Base-by-base conservation (phyloP, 352 stramenopile species). In the Phytophthora aleatoria region DNA sequence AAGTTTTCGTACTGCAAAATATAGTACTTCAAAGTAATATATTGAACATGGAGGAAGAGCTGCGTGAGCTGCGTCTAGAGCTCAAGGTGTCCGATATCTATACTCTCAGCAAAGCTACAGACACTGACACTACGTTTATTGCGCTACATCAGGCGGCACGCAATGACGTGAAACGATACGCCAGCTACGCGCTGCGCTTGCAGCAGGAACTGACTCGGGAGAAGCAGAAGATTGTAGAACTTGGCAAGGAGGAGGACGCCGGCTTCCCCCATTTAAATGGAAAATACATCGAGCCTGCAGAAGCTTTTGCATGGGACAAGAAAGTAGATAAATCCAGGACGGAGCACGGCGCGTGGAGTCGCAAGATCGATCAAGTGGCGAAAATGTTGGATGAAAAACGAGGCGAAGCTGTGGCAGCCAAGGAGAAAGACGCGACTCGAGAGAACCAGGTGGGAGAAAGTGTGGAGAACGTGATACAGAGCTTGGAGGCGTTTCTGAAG, bases 91-190 rank as follows among this genome's bases (percentile, higher is more conserved):
- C 15, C 9, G 36, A 20, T 39, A 1, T 24, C 3, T 6, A 6
- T 12, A 24, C 15, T 10, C 10, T 28, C 10, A 33, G 6, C 0
- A 10, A 20, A 9, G 5, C 26, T 38, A 20, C 6, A 33, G 26
- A 3, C 16, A 20, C 16, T 43, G 15, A 7, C 39, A 36, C 41
- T 69, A 10, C 30, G 12, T 12, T 26, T 53, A 3, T 47, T 53
- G 10, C 45, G 3, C 24, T n/a, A 2, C 39, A n/a, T 3, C 27
- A 80, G 73, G 12, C 50, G 10, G 65, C 69, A 38, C 69, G 45
- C 1, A 77, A 49, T 41, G 73, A 80, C 16, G 65, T 69, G 54
- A 80, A 80, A 54, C 57, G 65, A 41, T 80, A 73, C 42, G 73
- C 69, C 2, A 75, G 54, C 54, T 63, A 64, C 7, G 69, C 65